Percentiles rank a stretch among this genome's conserved stretches.
Evolutionary conservation across 257 asterid species (phyloP).

Genomic region (Ehretia macrophylla): DNA sequence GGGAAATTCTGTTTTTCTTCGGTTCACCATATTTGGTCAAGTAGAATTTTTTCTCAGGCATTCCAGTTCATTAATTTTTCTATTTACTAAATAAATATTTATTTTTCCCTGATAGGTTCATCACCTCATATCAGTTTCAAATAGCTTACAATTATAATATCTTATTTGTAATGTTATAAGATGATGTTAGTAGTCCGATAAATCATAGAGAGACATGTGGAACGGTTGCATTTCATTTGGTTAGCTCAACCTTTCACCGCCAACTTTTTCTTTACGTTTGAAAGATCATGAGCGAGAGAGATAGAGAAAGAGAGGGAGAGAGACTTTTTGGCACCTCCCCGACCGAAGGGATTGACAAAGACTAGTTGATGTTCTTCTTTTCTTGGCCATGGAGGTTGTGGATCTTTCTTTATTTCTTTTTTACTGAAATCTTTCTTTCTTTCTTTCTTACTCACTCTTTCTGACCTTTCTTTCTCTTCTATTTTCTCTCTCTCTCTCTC

Average conservation of each 20-base stretch:
- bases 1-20: too few relatives aligned
- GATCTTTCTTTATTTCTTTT: background rate
- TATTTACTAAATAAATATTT: too few relatives aligned
- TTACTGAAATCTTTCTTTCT: background rate
- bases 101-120: too few relatives aligned
- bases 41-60: too few relatives aligned
- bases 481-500: background rate
- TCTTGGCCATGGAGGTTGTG: background rate
- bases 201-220: background rate
- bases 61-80: too few relatives aligned
- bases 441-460: background rate
- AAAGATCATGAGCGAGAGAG: background rate
- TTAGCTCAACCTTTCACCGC: too few relatives aligned
- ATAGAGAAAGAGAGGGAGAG: too few relatives aligned
- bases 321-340: background rate
- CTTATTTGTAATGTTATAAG: too few relatives aligned
- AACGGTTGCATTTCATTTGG: background rate
- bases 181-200: too few relatives aligned
- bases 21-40: too few relatives aligned
- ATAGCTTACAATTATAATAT: too few relatives aligned
- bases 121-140: too few relatives aligned
- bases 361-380: background rate
- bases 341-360: conserved; percentile 22
- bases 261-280: background rate
- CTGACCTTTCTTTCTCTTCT: background rate